Evolutionary conservation across 805 yeast genomes (phyloP).

Genomic region (Hanseniaspora occidentalis): DNA sequence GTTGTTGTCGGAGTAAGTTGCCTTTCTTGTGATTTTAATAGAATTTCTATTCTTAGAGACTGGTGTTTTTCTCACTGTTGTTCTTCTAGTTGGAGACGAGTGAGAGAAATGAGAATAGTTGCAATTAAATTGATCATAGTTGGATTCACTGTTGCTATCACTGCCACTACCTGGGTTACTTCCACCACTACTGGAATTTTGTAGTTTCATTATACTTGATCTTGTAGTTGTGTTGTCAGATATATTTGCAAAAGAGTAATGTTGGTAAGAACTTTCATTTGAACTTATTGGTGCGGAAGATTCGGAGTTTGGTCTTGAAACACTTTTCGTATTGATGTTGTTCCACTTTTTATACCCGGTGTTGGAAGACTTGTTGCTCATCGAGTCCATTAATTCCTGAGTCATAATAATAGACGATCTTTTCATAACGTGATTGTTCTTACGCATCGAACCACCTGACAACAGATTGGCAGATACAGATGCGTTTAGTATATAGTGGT

Average conservation of each 20-base stretch:
- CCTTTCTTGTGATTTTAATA: not conserved
- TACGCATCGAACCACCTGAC: not conserved
- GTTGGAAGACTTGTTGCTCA: too few species aligned
- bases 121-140: not conserved
- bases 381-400: too few species aligned
- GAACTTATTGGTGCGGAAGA: not conserved
- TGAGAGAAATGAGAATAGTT: slow-evolving; percentile 3
- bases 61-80: slow-evolving; percentile 1
- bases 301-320: not conserved
- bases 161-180: not conserved
- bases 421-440: not conserved
- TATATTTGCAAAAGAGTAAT: slow-evolving; percentile 26
- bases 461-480: not conserved
- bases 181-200: not conserved
- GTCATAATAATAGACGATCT: not conserved
- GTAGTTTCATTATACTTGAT: not conserved
- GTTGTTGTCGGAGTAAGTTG: not conserved
- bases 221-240: slow-evolving; percentile 24
- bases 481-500: slow-evolving; percentile 19
- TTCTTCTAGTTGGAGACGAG: slow-evolving; percentile 4
- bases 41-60: slow-evolving; percentile 2
- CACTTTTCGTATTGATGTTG: too few species aligned
- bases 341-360: too few species aligned
- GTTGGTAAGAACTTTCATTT: not conserved
- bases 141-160: not conserved